These are phyloP conservation scores for Brassica balearica DNA, from an alignment of 441 rosid species.

Conservation along the genomic window DNA sequence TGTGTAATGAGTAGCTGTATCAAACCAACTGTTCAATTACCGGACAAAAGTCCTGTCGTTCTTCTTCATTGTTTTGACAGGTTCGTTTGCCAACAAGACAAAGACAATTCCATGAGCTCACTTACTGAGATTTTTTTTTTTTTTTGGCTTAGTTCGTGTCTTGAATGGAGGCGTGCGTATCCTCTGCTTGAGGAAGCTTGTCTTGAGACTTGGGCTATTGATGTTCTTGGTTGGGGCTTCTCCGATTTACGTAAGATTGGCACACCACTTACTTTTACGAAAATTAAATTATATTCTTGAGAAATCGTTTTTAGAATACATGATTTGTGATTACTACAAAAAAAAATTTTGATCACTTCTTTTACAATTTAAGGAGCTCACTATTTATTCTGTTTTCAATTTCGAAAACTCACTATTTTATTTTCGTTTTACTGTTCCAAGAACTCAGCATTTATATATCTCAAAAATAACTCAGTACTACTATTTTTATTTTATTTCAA, in stretches of 20 bases:
- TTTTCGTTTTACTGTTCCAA: background rate
- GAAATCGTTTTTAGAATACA: background rate
- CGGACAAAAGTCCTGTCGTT: slow-evolving; percentile 56
- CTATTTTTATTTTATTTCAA: background rate
- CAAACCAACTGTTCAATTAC: slow-evolving; percentile 48
- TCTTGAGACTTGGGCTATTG: slow-evolving; percentile 75
- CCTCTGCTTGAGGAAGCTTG: slow-evolving; percentile 65
- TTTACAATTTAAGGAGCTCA: background rate
- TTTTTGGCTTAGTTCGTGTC: slow-evolving; percentile 54
- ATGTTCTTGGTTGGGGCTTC: slow-evolving; percentile 81
- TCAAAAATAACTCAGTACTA: background rate
- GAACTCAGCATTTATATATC: background rate
- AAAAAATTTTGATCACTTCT: background rate
- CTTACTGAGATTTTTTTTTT: background rate
- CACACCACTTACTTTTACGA: background rate
- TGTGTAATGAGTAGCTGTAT: slow-evolving; percentile 71
- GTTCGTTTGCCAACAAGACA: slow-evolving; percentile 35
- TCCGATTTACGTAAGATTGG: slow-evolving; percentile 59
- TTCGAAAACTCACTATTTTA: background rate
- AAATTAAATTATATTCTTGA: background rate
- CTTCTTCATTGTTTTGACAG: slow-evolving; percentile 85
- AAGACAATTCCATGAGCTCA: background rate
- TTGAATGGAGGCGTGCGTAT: slow-evolving; percentile 66
- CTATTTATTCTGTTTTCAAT: background rate
- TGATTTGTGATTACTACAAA: background rate